Base-by-base conservation (phyloP, 495 filamentous ascomycete species). In the Parathielavia hyrcaniae region DNA sequence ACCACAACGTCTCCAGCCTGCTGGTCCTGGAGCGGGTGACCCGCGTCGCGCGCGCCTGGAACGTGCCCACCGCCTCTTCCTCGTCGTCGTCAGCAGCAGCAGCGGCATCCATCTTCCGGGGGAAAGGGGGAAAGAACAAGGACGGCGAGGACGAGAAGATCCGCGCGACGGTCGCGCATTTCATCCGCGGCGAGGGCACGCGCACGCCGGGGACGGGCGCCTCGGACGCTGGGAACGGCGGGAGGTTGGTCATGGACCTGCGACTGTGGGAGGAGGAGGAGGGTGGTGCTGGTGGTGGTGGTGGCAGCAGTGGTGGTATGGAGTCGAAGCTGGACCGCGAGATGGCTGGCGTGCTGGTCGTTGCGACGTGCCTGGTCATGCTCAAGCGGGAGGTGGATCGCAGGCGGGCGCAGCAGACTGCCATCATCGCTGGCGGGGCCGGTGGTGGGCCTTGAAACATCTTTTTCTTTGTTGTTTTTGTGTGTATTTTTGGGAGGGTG, bases 371-470 rank as follows among this genome's bases (percentile, higher is more conserved):
- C 50, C 46, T 83, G 55, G 62, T 77, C 7, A 82, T 83, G 80
- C 56, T 83, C 58, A 82, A 83, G 77, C 75, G 73, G 55, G 81
- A 84, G 71, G 69, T 82, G 56, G 81, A 84, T 65, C 66, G 81
- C 20, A 63, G 77, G 50, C 69, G 80, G 46, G 59, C 70, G 63
- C 62, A 76, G 39, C 76, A 81, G 64, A 66, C 73, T 39, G 71
- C 67, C 36, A 61, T 73, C 16, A 76, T 81, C 35, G 65, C 59
- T 8, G 69, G 65, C 22, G 59, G 30, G 14, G 59, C 20, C 20
- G 38, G 43, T 34, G 39, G 17, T 14, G 34, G 34, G n/a, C 10
- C 20, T 2, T 20, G 11, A 22, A 26, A 26, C 1, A 16, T 6
- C 0, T 19, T 1, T 17, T 30, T 3, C 7, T 30, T 34, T 35